These are phyloP conservation scores for Oryza coarctata DNA, from an alignment of 176 grass and related monocot genomes.

Conservation along the genomic window DNA sequence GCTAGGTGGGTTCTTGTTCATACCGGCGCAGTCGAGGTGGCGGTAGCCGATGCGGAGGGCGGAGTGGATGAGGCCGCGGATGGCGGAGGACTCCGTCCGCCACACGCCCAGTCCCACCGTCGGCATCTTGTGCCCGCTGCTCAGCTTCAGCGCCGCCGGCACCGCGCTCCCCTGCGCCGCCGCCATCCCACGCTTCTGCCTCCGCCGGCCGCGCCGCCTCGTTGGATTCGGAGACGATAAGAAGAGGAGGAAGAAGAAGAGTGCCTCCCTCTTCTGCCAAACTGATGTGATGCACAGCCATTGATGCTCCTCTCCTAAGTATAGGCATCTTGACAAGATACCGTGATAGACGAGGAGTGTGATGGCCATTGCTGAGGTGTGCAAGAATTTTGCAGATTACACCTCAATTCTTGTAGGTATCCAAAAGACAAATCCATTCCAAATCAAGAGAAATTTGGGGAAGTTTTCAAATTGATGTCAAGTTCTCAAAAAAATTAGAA, in stretches of 20 bases:
- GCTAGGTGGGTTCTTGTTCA: background rate
- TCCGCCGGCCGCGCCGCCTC: background rate
- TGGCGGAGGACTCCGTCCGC: constrained; percentile 74
- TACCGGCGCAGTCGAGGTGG: constrained; percentile 96
- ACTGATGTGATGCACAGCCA: no score
- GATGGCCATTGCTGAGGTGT: no score
- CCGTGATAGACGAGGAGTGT: no score
- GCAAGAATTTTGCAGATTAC: no score
- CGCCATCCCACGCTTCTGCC: constrained; percentile 3
- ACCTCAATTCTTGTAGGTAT: no score
- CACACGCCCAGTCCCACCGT: constrained; percentile 87
- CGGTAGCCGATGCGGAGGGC: constrained; percentile 88
- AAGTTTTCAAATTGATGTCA: background rate
- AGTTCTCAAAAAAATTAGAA: background rate
- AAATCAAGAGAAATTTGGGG: background rate
- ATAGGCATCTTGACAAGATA: no score
- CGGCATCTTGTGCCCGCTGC: constrained; percentile 74
- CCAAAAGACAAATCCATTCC: no score
- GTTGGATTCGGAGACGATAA: background rate
- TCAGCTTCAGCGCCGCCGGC: constrained; percentile 52
- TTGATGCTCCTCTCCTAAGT: no score
- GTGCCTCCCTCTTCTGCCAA: no score
- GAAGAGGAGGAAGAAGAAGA: background rate
- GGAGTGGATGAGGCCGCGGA: constrained; percentile 75
- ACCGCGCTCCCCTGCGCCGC: constrained; percentile 40